These are phyloP conservation scores for Diddensiella caesifluorescens DNA, from an alignment of 805 yeast species.

Conservation along the genomic window DNA sequence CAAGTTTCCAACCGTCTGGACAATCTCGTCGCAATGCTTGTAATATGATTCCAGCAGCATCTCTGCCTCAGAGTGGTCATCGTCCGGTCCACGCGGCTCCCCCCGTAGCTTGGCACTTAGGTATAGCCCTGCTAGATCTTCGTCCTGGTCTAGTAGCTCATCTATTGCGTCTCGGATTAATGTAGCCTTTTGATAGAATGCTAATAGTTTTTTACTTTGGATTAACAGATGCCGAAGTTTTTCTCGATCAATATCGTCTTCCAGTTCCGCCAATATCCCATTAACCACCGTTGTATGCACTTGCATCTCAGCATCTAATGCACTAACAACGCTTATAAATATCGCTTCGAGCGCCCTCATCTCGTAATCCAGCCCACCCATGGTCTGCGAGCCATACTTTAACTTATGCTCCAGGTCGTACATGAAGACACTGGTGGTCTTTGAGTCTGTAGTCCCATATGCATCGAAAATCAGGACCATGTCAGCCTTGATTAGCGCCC, in stretches of 20 bases:
- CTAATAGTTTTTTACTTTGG: conserved; percentile 77
- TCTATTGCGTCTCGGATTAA: conserved; percentile 79
- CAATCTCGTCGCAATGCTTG: conserved; percentile 87
- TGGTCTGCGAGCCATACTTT: conserved; percentile 34
- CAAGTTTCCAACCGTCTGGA: conserved; percentile 76
- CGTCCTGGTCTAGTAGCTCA: conserved; percentile 82
- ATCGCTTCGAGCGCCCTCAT: conserved; percentile 87
- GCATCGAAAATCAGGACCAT: conserved; percentile 81
- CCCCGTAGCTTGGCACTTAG: conserved; percentile 56
- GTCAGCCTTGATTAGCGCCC: conserved; percentile 81
- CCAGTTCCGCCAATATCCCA: conserved; percentile 71
- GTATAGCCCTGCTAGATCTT: conserved; percentile 75
- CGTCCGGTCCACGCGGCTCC: conserved; percentile 37
- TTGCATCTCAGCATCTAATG: conserved; percentile 79
- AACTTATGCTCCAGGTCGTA: conserved; percentile 72
- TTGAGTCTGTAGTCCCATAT: conserved; percentile 52
- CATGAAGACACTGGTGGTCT: conserved; percentile 69
- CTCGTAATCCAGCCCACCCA: conserved; percentile 69
- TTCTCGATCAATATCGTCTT: conserved; percentile 72
- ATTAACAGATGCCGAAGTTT: conserved; percentile 72
- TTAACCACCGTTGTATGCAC: conserved; percentile 73
- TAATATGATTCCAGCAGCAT: conserved; percentile 85
- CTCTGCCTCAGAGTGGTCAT: conserved; percentile 77
- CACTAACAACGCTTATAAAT: conserved; percentile 70
- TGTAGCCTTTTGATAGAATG: conserved; percentile 77